These are phyloP conservation scores for Didymella arachidicola DNA, from an alignment of 2,329 filamentous ascomycete genomes.

Conservation along the genomic window DNA sequence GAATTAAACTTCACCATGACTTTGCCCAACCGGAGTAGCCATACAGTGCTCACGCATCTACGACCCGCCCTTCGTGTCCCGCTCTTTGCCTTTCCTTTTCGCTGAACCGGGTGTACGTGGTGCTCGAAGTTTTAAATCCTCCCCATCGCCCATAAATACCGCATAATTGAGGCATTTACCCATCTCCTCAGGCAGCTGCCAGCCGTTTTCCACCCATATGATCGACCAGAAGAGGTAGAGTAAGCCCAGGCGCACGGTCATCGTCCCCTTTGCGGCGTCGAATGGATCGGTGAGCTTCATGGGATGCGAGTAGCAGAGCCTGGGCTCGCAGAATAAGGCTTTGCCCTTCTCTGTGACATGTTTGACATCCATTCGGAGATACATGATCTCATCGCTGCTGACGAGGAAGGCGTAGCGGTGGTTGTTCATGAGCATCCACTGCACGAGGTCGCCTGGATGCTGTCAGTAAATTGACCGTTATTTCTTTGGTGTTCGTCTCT, in stretches of 20 bases:
- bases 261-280: conserved; percentile 4
- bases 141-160: conserved; percentile 10
- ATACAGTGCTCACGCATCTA: neutral
- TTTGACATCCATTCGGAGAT: conserved; percentile 21
- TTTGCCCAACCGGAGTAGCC: neutral
- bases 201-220: conserved; percentile 3
- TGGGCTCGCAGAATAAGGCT: conserved; percentile 18
- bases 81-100: too few relatives aligned
- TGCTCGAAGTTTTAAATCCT: conserved; percentile 8
- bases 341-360: neutral
- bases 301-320: conserved; percentile 23
- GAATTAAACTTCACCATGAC: too few relatives aligned
- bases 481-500: neutral
- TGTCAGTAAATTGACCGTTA: neutral
- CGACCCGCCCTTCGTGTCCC: too few relatives aligned
- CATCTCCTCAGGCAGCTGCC: conserved; percentile 15
- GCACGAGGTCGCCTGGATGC: conserved; percentile 27
- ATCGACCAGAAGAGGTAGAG: conserved; percentile 21
- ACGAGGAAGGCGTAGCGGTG: conserved; percentile 28
- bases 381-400: conserved; percentile 32
- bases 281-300: conserved; percentile 23
- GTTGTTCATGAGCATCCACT: conserved; percentile 31
- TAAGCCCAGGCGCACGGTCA: conserved; percentile 23
- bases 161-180: conserved; percentile 22
- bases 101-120: neutral